Percentiles rank a stretch among this genome's conserved stretches.
These are phyloP conservation scores for Podila epigama DNA, from an alignment of 192 early-diverging fungal genomes.

Conservation along the genomic window DNA sequence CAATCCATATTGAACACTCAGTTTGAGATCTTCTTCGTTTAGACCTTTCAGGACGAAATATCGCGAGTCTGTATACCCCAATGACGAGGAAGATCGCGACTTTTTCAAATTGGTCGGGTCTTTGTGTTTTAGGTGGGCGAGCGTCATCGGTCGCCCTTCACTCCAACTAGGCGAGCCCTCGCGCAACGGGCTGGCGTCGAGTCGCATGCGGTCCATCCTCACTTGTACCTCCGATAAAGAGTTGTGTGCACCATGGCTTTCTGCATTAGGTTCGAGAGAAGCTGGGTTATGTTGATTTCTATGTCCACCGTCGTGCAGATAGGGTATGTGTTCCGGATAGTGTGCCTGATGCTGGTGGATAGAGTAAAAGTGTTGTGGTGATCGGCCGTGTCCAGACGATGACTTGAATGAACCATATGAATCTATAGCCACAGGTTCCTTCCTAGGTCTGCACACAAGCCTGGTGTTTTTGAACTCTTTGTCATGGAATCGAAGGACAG, in stretches of 20 bases:
- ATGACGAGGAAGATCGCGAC: conserved; percentile 37
- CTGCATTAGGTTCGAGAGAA: neutral
- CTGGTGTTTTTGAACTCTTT: conserved; percentile 53
- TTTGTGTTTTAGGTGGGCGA: neutral
- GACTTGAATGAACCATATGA: conserved; percentile 4
- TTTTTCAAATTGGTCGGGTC: conserved; percentile 7
- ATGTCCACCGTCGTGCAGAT: too few species aligned
- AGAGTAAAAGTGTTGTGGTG: neutral
- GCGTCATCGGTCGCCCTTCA: neutral
- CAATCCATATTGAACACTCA: conserved; percentile 54
- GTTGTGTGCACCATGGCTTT: neutral
- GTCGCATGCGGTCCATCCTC: conserved; percentile 22
- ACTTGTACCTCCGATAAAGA: conserved; percentile 15
- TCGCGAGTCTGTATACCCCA: conserved; percentile 32
- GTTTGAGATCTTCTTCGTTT: conserved; percentile 59
- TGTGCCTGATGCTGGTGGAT: conserved; percentile 3
- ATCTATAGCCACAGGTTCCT: conserved; percentile 43
- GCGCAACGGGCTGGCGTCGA: conserved; percentile 22
- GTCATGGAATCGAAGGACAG: conserved; percentile 54
- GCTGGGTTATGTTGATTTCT: too few species aligned
- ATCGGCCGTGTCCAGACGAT: neutral
- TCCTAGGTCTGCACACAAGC: conserved; percentile 55
- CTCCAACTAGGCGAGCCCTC: conserved; percentile 33
- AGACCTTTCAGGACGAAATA: conserved; percentile 60
- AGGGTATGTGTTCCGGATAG: conserved; percentile 5